Evolutionary conservation across 1,284 basidiomycete species (phyloP).

Genomic region (Trichosporon sp.): DNA sequence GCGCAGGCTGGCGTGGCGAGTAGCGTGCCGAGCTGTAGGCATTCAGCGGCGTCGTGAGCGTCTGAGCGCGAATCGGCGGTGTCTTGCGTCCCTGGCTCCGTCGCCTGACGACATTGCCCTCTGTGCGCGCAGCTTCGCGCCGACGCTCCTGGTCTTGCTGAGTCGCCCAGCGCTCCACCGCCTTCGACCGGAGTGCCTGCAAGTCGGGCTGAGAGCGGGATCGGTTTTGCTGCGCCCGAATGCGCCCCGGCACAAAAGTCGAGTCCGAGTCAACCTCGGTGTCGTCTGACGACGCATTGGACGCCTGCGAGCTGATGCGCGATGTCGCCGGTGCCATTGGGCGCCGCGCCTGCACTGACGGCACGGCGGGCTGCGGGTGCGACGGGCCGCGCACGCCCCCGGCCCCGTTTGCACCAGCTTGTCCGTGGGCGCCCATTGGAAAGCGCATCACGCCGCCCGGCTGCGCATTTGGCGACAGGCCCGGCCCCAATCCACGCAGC

Average conservation of each 20-base stretch:
- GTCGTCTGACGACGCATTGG: slow-evolving; percentile 30
- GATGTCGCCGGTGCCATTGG: not conserved
- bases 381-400: not conserved
- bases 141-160: slow-evolving; percentile 21
- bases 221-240: slow-evolving; percentile 30
- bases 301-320: slow-evolving; percentile 13
- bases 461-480: not conserved
- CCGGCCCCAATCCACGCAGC: slow-evolving; percentile 4
- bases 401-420: not conserved
- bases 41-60: not conserved
- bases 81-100: slow-evolving; percentile 34
- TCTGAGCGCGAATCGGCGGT: slow-evolving; percentile 26
- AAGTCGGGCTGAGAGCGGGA: slow-evolving; percentile 51
- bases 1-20: slow-evolving; percentile 10
- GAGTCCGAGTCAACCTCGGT: slow-evolving; percentile 47
- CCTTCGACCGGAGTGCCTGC: slow-evolving; percentile 41
- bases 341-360: not conserved
- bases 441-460: not conserved
- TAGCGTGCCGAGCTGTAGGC: slow-evolving; percentile 1
- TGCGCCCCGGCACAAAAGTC: slow-evolving; percentile 40
- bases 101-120: slow-evolving; percentile 24
- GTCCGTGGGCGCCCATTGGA: slow-evolving; percentile 1
- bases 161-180: slow-evolving; percentile 44
- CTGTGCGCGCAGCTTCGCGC: slow-evolving; percentile 11
- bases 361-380: slow-evolving; percentile 6